Evolutionary conservation across 1,284 basidiomycete species (phyloP).

Genomic region (Cerrena zonata): DNA sequence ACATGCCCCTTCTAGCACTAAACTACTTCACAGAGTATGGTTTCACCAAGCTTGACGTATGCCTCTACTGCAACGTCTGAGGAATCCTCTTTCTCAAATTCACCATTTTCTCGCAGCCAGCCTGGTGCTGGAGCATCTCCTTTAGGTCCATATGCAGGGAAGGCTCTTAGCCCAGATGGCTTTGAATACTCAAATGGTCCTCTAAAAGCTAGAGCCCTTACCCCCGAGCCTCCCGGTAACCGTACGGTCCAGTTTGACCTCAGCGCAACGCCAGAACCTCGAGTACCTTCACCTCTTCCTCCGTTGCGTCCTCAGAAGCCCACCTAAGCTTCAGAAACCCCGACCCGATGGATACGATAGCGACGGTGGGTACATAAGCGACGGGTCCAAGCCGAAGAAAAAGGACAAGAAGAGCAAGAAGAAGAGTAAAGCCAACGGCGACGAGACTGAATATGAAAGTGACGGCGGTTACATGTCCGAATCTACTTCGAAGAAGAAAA

Average conservation of each 20-base stretch:
- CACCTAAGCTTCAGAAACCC: conserved; percentile 34
- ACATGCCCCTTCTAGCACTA: conserved; percentile 8
- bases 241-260: conserved; percentile 23
- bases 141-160: conserved; percentile 9
- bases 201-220: conserved; percentile 8
- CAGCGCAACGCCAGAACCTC: conserved; percentile 19
- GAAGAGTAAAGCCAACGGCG: conserved; percentile 15
- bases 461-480: conserved; percentile 32
- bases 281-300: conserved; percentile 16
- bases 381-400: conserved; percentile 34
- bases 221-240: conserved; percentile 10
- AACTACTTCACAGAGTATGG: conserved; percentile 15
- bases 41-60: conserved; percentile 31
- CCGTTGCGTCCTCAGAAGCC: conserved; percentile 14
- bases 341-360: conserved; percentile 45
- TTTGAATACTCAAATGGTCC: conserved; percentile 10
- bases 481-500: conserved; percentile 19
- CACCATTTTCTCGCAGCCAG: conserved; percentile 16
- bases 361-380: conserved; percentile 48
- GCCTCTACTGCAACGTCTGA: conserved; percentile 33
- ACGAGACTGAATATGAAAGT: conserved; percentile 26
- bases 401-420: conserved; percentile 23
- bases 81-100: conserved; percentile 25
- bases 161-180: conserved; percentile 9
- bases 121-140: conserved; percentile 20